Base-by-base conservation (phyloP, 495 filamentous ascomycete genomes). In the Acidomyces sp. region DNA sequence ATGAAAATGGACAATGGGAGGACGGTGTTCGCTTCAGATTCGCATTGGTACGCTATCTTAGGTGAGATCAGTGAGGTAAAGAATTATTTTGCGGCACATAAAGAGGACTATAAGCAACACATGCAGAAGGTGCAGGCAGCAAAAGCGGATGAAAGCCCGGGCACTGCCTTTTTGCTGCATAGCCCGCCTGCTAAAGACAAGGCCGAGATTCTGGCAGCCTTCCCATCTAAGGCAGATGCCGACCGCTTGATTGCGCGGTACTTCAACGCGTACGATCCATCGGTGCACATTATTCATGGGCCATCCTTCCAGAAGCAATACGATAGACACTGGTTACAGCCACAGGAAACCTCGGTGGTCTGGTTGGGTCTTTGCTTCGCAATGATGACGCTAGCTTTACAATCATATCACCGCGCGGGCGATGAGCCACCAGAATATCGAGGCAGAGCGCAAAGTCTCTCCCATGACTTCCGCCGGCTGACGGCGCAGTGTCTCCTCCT, bases 61-160 rank as follows among this genome's bases (percentile, higher is more conserved):
- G 71, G 74, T 43, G 92, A 85, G 79, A 93, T 97, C 42, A 66
- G 82, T 19, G 90, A 97, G 66, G 88, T 97, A 24, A 86, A 85
- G 52, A 86, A 78, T 58, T 95, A 83, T 60, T 97, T 90, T 52
- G 42, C 55, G 13, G 69, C 74, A 28, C 78, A 81, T 56, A 78
- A 75, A 50, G 78, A 80, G 47, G 74, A 79, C 44, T 69, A 71
- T 33, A 74, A 80, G 45, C 74, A 76, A 25, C 79, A 80, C 44
- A 52, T 63, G 26, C 43, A 39, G 58, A 71, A 76, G 53, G 70
- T 86, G 39, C 74, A 80, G 53, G 73, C 71, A 16, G 67, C 72
- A 24, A 78, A 73, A 44, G 68, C 69, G 17, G 59, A 56, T 26
- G 59, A 59, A 23, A 42, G 41, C 25, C 52, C 55, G 3, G 60